Evolutionary conservation across 768 basidiomycete species (phyloP).

Genomic region (Pilatotrama ljubarskyi): DNA sequence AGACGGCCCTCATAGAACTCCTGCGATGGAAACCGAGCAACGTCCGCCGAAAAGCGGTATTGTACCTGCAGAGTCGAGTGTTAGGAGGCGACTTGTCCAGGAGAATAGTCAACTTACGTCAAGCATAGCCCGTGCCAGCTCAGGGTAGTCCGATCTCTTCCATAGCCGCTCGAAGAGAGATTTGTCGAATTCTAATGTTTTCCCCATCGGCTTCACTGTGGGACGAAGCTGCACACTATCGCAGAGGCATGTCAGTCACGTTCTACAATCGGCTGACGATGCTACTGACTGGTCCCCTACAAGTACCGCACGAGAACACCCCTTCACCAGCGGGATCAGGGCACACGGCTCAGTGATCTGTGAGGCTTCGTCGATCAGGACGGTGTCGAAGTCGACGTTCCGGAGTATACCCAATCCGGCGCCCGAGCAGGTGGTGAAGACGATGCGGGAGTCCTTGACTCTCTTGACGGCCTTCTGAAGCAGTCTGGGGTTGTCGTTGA

Average conservation of each 20-base stretch:
- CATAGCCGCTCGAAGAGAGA: slow-evolving; percentile 66
- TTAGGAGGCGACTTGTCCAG: neutral
- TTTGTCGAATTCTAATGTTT: slow-evolving; percentile 55
- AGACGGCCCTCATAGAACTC: slow-evolving; percentile 64
- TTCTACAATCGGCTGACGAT: neutral
- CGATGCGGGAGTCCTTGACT: slow-evolving; percentile 54
- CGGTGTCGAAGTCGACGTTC: slow-evolving; percentile 57
- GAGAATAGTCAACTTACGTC: slow-evolving; percentile 38
- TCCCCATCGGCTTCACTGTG: slow-evolving; percentile 60
- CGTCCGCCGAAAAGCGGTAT: slow-evolving; percentile 60
- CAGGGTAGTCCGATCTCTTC: slow-evolving; percentile 34
- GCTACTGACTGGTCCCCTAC: slow-evolving; percentile 69
- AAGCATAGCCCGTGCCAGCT: slow-evolving; percentile 60
- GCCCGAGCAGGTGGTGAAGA: slow-evolving; percentile 69
- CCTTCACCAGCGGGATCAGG: slow-evolving; percentile 68
- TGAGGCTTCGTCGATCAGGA: slow-evolving; percentile 69
- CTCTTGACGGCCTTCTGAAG: slow-evolving; percentile 60
- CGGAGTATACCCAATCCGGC: slow-evolving; percentile 60
- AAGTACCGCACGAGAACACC: slow-evolving; percentile 54
- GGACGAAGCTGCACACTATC: slow-evolving; percentile 66
- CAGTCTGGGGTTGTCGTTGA: slow-evolving; percentile 57
- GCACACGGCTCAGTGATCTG: slow-evolving; percentile 69
- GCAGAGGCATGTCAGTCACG: neutral
- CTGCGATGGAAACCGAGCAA: slow-evolving; percentile 60
- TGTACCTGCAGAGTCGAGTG: slow-evolving; percentile 43